A percentile compares a stretch with the other conserved stretches of the same genome.
phyloP scores from a whole-genome alignment of 1,284 basidiomycete genomes.

The Ceratobasidium sp. region DNA sequence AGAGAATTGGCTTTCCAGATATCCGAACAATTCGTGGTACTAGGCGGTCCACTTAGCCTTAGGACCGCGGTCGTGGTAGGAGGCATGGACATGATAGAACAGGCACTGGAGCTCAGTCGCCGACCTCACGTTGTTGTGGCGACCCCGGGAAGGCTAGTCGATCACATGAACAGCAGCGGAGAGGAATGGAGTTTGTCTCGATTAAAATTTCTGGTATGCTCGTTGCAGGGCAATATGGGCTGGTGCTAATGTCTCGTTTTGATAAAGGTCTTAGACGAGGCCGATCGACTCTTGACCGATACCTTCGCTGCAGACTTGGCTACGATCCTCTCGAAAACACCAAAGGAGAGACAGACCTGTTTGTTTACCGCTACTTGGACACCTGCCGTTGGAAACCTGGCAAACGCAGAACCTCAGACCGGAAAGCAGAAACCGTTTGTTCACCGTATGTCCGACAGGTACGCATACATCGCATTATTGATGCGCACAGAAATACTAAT shows the following conservation, averaged over 20 bases:
- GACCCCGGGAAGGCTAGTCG: slow-evolving; percentile 94
- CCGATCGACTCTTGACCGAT: slow-evolving; percentile 88
- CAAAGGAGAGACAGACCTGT: slow-evolving; percentile 89
- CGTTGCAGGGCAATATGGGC: not conserved
- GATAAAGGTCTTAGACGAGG: slow-evolving; percentile 81
- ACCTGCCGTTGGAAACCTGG: slow-evolving; percentile 82
- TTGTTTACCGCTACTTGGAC: slow-evolving; percentile 97
- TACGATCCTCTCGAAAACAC: slow-evolving; percentile 79
- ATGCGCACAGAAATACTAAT: slow-evolving; percentile 27
- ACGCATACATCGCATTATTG: slow-evolving; percentile 50
- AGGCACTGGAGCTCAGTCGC: slow-evolving; percentile 84
- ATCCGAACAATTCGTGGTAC: slow-evolving; percentile 91
- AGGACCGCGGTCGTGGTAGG: slow-evolving; percentile 91
- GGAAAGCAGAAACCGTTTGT: slow-evolving; percentile 90
- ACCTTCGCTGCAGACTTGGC: slow-evolving; percentile 90
- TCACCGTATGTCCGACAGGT: slow-evolving; percentile 78
- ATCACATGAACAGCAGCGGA: slow-evolving; percentile 77
- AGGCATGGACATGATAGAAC: slow-evolving; percentile 98
- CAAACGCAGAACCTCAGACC: slow-evolving; percentile 71
- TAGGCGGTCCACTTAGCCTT: slow-evolving; percentile 81
- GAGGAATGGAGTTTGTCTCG: slow-evolving; percentile 85
- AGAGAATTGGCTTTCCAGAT: slow-evolving; percentile 98
- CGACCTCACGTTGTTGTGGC: slow-evolving; percentile 95
- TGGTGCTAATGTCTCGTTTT: not conserved
- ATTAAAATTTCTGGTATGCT: slow-evolving; percentile 81